These are phyloP conservation scores for Colletotrichum melonis DNA, from an alignment of 2,329 filamentous ascomycete genomes.

Conservation along the genomic window DNA sequence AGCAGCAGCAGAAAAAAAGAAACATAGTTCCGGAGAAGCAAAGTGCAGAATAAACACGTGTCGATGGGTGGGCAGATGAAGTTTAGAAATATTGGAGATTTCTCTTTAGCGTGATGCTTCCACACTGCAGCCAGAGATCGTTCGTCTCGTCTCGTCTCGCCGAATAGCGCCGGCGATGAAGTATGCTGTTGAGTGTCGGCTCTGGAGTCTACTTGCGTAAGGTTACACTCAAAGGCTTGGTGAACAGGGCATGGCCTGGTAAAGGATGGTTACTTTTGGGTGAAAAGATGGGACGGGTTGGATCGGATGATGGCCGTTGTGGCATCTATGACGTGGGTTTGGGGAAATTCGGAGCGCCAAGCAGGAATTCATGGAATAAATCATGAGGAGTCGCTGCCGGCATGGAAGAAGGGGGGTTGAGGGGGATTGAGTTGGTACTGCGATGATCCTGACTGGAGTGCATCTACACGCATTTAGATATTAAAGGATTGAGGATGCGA, in stretches of 20 bases:
- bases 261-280: background rate
- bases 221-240: background rate
- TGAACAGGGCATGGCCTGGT: constrained; percentile 14
- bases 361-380: constrained; percentile 11
- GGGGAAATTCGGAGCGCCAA: background rate
- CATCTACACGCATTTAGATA: too few relatives aligned
- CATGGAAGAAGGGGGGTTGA: too few relatives aligned
- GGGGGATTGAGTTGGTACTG: background rate
- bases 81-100: background rate
- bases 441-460: too few relatives aligned
- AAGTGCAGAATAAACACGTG: too few relatives aligned
- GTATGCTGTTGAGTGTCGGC: background rate
- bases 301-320: constrained; percentile 18
- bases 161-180: background rate
- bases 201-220: background rate
- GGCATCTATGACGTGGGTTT: background rate
- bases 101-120: background rate
- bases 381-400: background rate
- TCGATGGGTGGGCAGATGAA: too few relatives aligned
- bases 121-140: background rate
- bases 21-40: too few relatives aligned
- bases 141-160: background rate
- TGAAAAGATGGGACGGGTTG: constrained; percentile 6
- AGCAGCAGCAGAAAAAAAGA: background rate
- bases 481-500: too few relatives aligned